These are phyloP conservation scores for Smittium culicis DNA, from an alignment of 371 early-diverging fungal genomes.

Conservation along the genomic window DNA sequence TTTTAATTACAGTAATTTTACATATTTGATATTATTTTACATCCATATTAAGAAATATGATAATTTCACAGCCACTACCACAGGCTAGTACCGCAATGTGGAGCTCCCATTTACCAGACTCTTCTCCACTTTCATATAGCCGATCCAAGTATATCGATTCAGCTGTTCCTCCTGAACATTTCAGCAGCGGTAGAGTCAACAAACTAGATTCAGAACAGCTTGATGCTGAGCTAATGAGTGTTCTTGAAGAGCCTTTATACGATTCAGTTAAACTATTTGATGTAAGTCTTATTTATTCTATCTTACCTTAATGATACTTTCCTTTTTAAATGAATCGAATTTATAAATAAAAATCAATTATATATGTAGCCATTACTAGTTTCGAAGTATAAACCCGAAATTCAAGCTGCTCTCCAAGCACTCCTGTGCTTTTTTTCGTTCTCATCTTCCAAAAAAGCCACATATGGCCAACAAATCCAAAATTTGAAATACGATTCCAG, in stretches of 20 bases:
- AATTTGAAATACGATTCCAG: slow-evolving; percentile 25
- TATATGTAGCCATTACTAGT: too few relatives aligned
- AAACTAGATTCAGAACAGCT: slow-evolving; percentile 78
- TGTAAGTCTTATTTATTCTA: background rate
- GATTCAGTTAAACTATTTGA: slow-evolving; percentile 31
- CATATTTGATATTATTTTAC: too few relatives aligned
- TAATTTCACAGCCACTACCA: too few relatives aligned
- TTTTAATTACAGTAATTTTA: too few relatives aligned
- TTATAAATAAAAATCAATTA: too few relatives aligned
- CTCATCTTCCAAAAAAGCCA: slow-evolving; percentile 30
- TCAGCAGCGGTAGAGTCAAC: slow-evolving; percentile 46
- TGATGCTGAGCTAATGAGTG: slow-evolving; percentile 56
- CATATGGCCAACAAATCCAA: slow-evolving; percentile 39
- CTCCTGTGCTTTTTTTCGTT: slow-evolving; percentile 32
- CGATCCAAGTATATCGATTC: too few relatives aligned
- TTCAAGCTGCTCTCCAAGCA: slow-evolving; percentile 28
- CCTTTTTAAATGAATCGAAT: too few relatives aligned
- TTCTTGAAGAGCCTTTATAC: slow-evolving; percentile 63
- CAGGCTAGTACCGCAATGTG: background rate
- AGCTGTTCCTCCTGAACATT: too few relatives aligned
- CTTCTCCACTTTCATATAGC: too few relatives aligned
- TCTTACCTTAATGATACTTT: too few relatives aligned
- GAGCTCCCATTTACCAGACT: too few relatives aligned
- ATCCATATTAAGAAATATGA: too few relatives aligned
- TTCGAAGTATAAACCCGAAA: slow-evolving; percentile 22